phyloP scores from a whole-genome alignment of 2,329 filamentous ascomycete genomes.

The Pseudogymnoascus sp. region DNA sequence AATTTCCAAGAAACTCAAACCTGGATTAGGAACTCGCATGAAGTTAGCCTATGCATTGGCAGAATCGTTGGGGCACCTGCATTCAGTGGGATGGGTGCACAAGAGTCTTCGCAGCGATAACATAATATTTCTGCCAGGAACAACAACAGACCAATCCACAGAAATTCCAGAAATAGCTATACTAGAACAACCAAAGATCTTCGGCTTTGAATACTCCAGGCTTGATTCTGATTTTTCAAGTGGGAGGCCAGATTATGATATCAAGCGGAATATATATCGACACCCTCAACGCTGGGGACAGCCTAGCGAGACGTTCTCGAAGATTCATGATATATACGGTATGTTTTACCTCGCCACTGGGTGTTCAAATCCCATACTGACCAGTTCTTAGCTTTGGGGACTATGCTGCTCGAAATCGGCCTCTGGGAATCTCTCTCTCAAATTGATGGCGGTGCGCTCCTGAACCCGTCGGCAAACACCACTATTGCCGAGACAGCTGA shows the following conservation, averaged over 20 bases:
- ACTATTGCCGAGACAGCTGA: constrained; percentile 13
- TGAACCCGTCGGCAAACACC: constrained; percentile 24
- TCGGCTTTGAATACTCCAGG: constrained; percentile 12
- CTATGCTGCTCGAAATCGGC: constrained; percentile 45
- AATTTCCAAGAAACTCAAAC: neutral
- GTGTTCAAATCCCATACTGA: neutral
- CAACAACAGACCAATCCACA: neutral
- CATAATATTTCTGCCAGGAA: constrained; percentile 10
- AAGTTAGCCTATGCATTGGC: neutral
- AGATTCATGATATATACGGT: constrained; percentile 50
- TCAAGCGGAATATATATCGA: constrained; percentile 38
- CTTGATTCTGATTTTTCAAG: constrained; percentile 10
- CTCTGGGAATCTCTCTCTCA: constrained; percentile 31
- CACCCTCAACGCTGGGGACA: constrained; percentile 40
- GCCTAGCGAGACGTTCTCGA: constrained; percentile 34
- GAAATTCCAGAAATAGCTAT: neutral
- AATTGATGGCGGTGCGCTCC: neutral
- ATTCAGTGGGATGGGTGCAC: constrained; percentile 9
- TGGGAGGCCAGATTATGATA: neutral
- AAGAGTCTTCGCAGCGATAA: constrained; percentile 13
- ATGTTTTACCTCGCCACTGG: neutral
- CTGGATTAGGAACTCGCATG: neutral
- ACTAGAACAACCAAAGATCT: constrained; percentile 9
- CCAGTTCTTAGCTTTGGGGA: constrained; percentile 31
- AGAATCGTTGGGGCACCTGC: neutral